Conservation (phyloP, 352 stramenopile species). For the Globisporangium lucens region DNA sequence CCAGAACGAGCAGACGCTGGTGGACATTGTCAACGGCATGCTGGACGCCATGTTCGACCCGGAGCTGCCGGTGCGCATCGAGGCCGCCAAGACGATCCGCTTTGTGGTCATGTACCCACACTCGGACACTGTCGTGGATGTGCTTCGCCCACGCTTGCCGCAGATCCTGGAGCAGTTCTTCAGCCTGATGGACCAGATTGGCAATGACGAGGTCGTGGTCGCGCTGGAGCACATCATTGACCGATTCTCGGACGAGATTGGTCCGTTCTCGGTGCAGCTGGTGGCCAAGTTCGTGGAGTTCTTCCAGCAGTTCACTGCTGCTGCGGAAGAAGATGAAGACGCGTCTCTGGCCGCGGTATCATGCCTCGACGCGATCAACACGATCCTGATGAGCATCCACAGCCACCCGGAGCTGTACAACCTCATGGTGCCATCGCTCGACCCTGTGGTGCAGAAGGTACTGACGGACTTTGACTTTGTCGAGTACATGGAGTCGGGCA, state of each 20-base stretch:
- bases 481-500: slow-evolving; percentile 96
- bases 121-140: slow-evolving; percentile 76
- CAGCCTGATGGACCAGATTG: slow-evolving; percentile 98
- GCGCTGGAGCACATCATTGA: slow-evolving; percentile 95
- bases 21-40: slow-evolving; percentile 79
- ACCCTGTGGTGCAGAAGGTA: slow-evolving; percentile 94
- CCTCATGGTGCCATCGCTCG: slow-evolving; percentile 93
- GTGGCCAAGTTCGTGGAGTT: slow-evolving; percentile 93
- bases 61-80: slow-evolving; percentile 96
- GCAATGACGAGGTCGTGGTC: slow-evolving; percentile 97
- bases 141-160: slow-evolving; percentile 91
- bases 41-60: slow-evolving; percentile 90
- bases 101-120: slow-evolving; percentile 87
- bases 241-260: slow-evolving; percentile 96
- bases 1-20: slow-evolving; percentile 87
- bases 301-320: slow-evolving; percentile 93
- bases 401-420: slow-evolving; percentile 78
- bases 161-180: slow-evolving; percentile 98
- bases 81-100: slow-evolving; percentile 90
- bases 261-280: slow-evolving; percentile 90
- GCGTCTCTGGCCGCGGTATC: slow-evolving; percentile 94
- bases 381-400: slow-evolving; percentile 82
- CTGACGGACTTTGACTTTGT: slow-evolving; percentile 95
- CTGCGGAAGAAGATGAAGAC: slow-evolving; percentile 93
- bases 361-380: slow-evolving; percentile 85